Base-by-base conservation (phyloP, 768 basidiomycete genomes). In the Epithele typhae region DNA sequence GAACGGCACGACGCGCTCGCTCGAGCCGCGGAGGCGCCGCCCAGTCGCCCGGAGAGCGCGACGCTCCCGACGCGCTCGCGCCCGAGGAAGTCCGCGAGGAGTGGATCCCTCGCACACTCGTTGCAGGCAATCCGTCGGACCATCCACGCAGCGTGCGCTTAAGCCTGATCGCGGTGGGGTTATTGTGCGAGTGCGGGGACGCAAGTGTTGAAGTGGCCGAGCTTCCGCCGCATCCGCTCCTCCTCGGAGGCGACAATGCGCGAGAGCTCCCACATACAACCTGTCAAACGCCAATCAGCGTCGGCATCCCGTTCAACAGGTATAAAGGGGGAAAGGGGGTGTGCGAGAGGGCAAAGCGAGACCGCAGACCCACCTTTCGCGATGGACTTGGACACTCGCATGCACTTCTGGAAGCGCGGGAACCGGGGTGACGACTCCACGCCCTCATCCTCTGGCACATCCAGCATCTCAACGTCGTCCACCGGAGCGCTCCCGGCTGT, bases 371-470 rank as follows among this genome's bases (percentile, higher is more conserved):
- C 43, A 73, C 76, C 74, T 59, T 46, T 52, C 2, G 50, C 50
- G 46, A 52, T 52, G 50, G 64, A 46, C 47, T 75, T 75, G 24
- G 75, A 70, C 8, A 84, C 73, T 23, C 77, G 68, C 83, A 89
- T 82, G n/a, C 86, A 72, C 54, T 78, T 81, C 60, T 84, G 82
- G 62, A 86, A 88, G 35, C 76, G 70, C 17, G 74, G 70, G 17
- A 82, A 67, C 19, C 66, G 66, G 41, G 85, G 72, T 19, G 69
- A 62, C 3, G 71, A 78, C 0, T 68, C 72, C 0, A 74, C 67
- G 0, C 75, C 76, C 32, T 73, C 71, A 37, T 77, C 73, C 0
- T 71, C 70, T 0, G 64, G 64, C 4, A 77, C 52, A 46, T 85
- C 77, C 34, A 74, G 70, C 17, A 86, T 75, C 4, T 63, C 61